A percentile compares a stretch with the other conserved stretches of the same genome.
These are phyloP conservation scores for Alternaria triticimaculans DNA, from an alignment of 2,329 filamentous ascomycete genomes.

Conservation along the genomic window DNA sequence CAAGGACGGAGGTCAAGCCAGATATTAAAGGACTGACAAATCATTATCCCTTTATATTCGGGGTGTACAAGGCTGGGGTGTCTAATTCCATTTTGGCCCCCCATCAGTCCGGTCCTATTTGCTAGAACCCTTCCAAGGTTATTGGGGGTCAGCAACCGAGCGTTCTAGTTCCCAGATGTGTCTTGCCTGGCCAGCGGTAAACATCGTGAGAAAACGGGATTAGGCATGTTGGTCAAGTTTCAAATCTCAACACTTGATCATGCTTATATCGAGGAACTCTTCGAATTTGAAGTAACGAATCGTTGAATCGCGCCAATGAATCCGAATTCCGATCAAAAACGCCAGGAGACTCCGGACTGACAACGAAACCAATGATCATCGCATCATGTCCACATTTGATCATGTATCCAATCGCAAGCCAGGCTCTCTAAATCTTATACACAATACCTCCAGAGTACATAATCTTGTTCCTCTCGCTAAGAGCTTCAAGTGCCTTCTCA, in stretches of 20 bases:
- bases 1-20: neutral
- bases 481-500: conserved; percentile 74
- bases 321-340: neutral
- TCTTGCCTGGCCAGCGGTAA: neutral
- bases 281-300: neutral
- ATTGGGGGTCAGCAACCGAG: neutral
- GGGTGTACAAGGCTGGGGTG: neutral
- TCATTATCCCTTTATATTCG: neutral
- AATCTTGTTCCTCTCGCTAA: conserved; percentile 86
- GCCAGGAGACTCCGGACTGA: neutral
- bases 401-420: neutral
- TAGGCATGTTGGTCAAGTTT: too few relatives aligned
- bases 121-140: neutral
- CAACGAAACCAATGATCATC: neutral
- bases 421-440: conserved; percentile 52
- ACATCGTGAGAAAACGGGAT: too few relatives aligned
- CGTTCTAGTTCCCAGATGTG: neutral
- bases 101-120: neutral
- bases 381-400: neutral
- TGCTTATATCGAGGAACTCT: neutral
- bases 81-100: neutral
- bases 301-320: neutral
- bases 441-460: conserved; percentile 68
- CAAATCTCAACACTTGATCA: neutral
- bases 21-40: neutral